Conservation (phyloP, 169 alveolate species). For the Eimeria necatrix region DNA sequence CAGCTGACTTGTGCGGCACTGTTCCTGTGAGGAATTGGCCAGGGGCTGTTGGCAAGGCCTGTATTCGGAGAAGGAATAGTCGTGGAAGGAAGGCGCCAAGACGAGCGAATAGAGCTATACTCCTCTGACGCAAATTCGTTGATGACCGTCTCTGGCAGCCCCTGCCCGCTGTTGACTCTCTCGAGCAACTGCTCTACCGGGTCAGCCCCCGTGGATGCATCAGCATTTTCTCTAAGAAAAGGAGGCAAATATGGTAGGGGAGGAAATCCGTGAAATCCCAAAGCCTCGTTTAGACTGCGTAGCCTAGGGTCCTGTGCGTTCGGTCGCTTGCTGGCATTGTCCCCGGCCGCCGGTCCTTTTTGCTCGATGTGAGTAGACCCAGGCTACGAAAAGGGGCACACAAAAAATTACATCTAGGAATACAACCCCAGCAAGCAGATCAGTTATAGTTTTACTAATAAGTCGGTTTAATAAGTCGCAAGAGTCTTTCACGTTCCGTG, state of each 20-base stretch:
- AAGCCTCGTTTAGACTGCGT: conserved; percentile 51
- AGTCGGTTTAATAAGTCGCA: too few relatives aligned
- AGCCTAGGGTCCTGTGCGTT: conserved; percentile 35
- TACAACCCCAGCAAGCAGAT: too few relatives aligned
- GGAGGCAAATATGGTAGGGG: conserved; percentile 74
- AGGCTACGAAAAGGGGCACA: not conserved
- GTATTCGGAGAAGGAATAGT: conserved; percentile 45
- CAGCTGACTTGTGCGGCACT: conserved; percentile 81
- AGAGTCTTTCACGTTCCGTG: not conserved
- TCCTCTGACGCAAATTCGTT: conserved; percentile 33
- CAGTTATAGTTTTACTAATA: too few relatives aligned
- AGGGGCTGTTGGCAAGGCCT: conserved; percentile 82
- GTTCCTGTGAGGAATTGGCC: conserved; percentile 83
- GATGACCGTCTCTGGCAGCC: conserved; percentile 62
- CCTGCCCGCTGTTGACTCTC: conserved; percentile 56
- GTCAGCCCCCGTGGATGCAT: not conserved
- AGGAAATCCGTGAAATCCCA: conserved; percentile 74
- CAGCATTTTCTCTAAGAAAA: not conserved
- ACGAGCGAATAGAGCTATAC: conserved; percentile 38
- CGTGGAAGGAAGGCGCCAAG: conserved; percentile 76
- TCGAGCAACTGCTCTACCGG: conserved; percentile 58
- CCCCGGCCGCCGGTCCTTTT: not conserved
- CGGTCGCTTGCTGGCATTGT: not conserved
- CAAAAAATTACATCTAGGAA: not conserved
- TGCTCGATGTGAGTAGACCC: conserved; percentile 62